Evolutionary conservation across 352 stramenopile species (phyloP).

Genomic region (Pythium rhizo-oryzae): DNA sequence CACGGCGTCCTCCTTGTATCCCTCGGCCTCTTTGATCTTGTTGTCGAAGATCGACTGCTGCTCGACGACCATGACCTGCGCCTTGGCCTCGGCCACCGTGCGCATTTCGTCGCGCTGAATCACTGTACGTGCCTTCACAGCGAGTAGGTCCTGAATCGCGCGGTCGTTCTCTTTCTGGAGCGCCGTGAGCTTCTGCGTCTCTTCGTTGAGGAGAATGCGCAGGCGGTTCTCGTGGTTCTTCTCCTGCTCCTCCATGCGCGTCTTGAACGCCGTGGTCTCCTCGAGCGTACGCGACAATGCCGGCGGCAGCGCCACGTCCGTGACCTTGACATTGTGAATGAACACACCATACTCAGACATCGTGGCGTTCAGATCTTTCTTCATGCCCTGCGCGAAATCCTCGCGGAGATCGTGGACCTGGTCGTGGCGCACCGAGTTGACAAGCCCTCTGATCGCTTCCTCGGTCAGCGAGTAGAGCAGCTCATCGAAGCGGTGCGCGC

Average conservation of each 20-base stretch:
- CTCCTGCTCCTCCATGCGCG: conserved; percentile 86
- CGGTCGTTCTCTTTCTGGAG: conserved; percentile 83
- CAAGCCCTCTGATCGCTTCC: conserved; percentile 76
- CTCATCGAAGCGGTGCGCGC: conserved; percentile 82
- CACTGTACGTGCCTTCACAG: conserved; percentile 58
- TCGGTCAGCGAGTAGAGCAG: conserved; percentile 80
- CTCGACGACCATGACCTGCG: conserved; percentile 74
- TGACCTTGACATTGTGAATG: conserved; percentile 90
- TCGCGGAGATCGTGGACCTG: conserved; percentile 81
- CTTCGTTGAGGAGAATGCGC: conserved; percentile 82
- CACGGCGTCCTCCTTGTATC: conserved; percentile 70
- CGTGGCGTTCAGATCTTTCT: conserved; percentile 78
- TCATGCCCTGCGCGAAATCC: conserved; percentile 83
- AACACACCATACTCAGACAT: conserved; percentile 72
- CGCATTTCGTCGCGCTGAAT: conserved; percentile 84
- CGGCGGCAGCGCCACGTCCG: conserved; percentile 72
- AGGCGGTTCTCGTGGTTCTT: conserved; percentile 90
- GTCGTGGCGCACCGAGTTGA: conserved; percentile 83
- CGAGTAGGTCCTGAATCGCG: conserved; percentile 70
- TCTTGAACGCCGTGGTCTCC: conserved; percentile 86
- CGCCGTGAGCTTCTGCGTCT: conserved; percentile 81
- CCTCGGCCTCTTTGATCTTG: conserved; percentile 73
- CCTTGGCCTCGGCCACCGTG: conserved; percentile 72
- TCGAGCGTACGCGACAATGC: conserved; percentile 73
- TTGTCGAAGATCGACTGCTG: conserved; percentile 59